phyloP scores from a whole-genome alignment of 345 rosid genomes.

The Theobroma cacao region DNA sequence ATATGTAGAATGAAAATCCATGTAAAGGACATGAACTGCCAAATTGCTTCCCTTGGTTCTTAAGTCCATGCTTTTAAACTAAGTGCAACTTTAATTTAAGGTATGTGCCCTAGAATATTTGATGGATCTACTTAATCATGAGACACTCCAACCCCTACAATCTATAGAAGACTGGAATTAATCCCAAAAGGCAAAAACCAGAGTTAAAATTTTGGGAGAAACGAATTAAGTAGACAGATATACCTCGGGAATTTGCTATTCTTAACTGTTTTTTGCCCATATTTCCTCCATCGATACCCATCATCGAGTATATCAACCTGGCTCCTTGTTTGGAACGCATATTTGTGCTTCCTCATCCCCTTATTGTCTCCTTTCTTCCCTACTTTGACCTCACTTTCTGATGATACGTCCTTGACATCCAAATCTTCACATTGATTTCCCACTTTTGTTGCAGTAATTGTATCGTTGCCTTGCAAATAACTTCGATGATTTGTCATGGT shows the following conservation, averaged over 20 bases:
- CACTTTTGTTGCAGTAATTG: neutral
- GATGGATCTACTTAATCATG: too few species aligned
- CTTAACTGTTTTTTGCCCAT: conserved; percentile 47
- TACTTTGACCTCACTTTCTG: neutral
- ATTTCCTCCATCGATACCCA: conserved; percentile 54
- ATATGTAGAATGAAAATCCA: too few species aligned
- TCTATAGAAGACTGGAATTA: neutral
- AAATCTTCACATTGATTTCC: neutral
- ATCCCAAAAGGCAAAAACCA: too few species aligned
- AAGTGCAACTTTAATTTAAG: neutral
- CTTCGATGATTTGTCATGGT: neutral
- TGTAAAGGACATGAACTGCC: neutral
- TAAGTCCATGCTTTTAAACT: too few species aligned
- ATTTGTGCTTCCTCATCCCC: conserved; percentile 32
- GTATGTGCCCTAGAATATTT: too few species aligned
- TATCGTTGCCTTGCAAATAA: conserved; percentile 1
- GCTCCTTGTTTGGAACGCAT: conserved; percentile 47
- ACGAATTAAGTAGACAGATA: neutral
- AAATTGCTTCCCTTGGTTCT: neutral
- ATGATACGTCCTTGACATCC: neutral
- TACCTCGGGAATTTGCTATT: conserved; percentile 43
- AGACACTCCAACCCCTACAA: too few species aligned
- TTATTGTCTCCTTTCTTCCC: conserved; percentile 16
- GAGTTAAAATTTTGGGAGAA: neutral
- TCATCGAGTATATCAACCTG: conserved; percentile 50